Conservation (phyloP, 495 filamentous ascomycete genomes). For the Niebla homalea region DNA sequence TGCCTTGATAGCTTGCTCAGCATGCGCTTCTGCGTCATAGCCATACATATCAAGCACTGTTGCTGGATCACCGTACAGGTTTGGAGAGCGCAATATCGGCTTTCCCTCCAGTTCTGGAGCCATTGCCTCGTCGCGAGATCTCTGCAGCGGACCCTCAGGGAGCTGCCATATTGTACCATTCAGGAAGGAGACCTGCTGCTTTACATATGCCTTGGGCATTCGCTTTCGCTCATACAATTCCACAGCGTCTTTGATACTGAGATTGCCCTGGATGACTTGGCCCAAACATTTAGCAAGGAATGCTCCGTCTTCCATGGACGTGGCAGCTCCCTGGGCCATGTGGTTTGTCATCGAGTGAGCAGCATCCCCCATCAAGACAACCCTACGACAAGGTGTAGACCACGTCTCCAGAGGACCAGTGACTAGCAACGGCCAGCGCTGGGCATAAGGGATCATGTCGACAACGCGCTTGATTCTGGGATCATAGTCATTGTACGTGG, state of each 20-base stretch:
- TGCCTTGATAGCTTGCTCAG: slow-evolving; percentile 12
- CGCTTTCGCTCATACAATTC: slow-evolving; percentile 21
- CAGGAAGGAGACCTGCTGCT: slow-evolving; percentile 27
- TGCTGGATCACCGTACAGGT: slow-evolving; percentile 19
- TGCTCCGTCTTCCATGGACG: slow-evolving; percentile 20
- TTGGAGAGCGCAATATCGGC: slow-evolving; percentile 15
- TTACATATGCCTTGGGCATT: slow-evolving; percentile 17
- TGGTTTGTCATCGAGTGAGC: slow-evolving; percentile 4
- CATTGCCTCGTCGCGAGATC: slow-evolving; percentile 31
- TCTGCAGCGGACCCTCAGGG: slow-evolving; percentile 30
- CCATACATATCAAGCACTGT: slow-evolving; percentile 19
- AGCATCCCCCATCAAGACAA: slow-evolving; percentile 11
- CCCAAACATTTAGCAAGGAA: slow-evolving; percentile 20
- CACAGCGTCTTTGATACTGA: slow-evolving; percentile 12
- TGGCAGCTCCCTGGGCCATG: slow-evolving; percentile 17
- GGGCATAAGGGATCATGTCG: slow-evolving; percentile 28
- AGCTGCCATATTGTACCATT: slow-evolving; percentile 35
- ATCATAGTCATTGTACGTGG: slow-evolving; percentile 22
- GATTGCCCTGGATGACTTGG: slow-evolving; percentile 6
- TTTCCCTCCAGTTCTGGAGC: slow-evolving; percentile 21
- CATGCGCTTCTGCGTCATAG: slow-evolving; percentile 20
- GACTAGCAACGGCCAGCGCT: slow-evolving; percentile 11
- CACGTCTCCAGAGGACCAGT: slow-evolving; percentile 9
- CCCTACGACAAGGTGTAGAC: slow-evolving; percentile 7
- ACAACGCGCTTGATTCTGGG: slow-evolving; percentile 27